Base-by-base conservation (phyloP, 805 yeast species). In the Suhomyces pyralidae region DNA sequence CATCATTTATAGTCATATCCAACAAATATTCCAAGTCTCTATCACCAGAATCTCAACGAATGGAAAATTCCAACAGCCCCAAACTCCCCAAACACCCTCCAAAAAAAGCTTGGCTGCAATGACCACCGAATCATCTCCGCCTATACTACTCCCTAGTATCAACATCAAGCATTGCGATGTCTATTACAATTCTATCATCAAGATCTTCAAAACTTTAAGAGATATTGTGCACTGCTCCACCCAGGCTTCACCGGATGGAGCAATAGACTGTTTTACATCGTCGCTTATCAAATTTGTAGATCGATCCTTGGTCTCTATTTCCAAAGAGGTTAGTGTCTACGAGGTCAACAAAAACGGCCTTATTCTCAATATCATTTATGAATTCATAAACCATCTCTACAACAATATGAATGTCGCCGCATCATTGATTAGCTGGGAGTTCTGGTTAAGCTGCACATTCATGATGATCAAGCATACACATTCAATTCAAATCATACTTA, bases 361-460 rank as follows among this genome's bases (percentile, higher is more conserved):
- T 45, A 58, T 78, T 28, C 61, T 79, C 40, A 77, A 74, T 54
- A 65, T 77, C 45, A 67, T 69, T 14, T 67, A 68, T 51, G 81
- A 78, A 44, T 73, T 66, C 52, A 61, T 69, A 30, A 69, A 68
- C 54, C 71, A 74, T 53, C 67, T 69, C 50, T 61, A 58, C 49
- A 64, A 60, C 51, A 58, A 56, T 50, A 59, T 57, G 44, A 61
- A 60, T 50, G 56, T 51, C 45, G 36, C 49, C 22, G 30, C 51
- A 26, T 42, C 58, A n/a, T 28, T 57, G 12, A 67, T 88, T 22
- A 81, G 86, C 69, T 90, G 96, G 94, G 71, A 74, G 48, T 89
- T 90, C 62, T 90, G 96, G 96, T 65, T 86, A 6, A 73, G 77
- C 50, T 84, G 87, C 14, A 66, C 75, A 12, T 69, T 80, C 53